phyloP scores from a whole-genome alignment of 306 rosid species.

The Mimosa bimucronata region DNA sequence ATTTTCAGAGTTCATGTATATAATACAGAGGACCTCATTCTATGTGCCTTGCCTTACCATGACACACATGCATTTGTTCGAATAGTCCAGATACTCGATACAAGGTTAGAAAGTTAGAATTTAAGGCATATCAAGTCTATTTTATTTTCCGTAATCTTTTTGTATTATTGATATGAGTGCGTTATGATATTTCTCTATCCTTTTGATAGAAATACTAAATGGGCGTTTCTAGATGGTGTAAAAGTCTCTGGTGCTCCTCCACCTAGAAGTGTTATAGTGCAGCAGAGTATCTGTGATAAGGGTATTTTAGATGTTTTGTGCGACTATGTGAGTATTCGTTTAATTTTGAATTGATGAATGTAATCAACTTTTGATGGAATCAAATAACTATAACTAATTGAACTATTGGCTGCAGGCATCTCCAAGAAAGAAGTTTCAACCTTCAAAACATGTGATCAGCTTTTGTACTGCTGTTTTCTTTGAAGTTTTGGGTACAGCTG shows the following conservation, averaged over 20 bases:
- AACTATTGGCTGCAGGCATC: constrained; percentile 59
- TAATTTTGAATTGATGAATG: constrained; percentile 32
- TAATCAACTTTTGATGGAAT: constrained; percentile 6
- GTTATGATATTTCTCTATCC: constrained; percentile 36
- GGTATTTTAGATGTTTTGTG: constrained; percentile 75
- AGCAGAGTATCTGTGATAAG: constrained; percentile 80
- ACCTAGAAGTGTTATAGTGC: constrained; percentile 83
- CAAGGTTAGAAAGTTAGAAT: constrained; percentile 57
- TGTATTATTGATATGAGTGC: constrained; percentile 19
- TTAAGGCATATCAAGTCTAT: constrained; percentile 2
- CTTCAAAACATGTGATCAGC: constrained; percentile 64
- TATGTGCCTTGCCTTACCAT: constrained; percentile 86
- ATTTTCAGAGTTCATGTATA: constrained; percentile 72
- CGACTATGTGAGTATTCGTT: constrained; percentile 71
- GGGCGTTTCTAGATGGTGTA: constrained; percentile 86
- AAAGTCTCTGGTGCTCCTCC: constrained; percentile 84
- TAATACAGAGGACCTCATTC: constrained; percentile 71
- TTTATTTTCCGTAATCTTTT: constrained; percentile 20
- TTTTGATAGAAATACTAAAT: constrained; percentile 63
- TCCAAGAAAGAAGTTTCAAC: constrained; percentile 68
- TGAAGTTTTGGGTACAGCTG: constrained; percentile 77
- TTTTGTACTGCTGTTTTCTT: constrained; percentile 86
- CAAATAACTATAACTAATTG: constrained; percentile 21
- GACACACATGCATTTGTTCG: constrained; percentile 85
- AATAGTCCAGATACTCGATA: constrained; percentile 66